Evolutionary conservation across 306 rosid genomes (phyloP), one percentile per base, ranked within the genome.

Genomic region (Pyrus communis): DNA sequence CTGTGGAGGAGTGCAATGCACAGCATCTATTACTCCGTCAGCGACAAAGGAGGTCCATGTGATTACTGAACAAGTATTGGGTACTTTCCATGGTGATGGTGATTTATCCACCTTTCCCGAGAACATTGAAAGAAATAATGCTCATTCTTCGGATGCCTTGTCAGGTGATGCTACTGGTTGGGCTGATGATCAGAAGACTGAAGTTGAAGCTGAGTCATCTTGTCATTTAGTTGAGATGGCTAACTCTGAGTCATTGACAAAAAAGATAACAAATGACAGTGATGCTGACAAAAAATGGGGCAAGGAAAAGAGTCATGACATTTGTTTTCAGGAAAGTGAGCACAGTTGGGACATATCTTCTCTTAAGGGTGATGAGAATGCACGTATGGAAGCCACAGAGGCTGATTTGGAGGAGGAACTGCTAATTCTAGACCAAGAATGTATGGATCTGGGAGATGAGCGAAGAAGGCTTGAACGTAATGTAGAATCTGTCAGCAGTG

Each of bases 381-480:
- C 85, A 63, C 78, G 80, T 63, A 77, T 73, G 22, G 87, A 76
- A 31, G 75, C 69, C 33, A 62, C 73, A 10, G 86, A 84, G 82
- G 84, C 71, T 80, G 71, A 67, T 78, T 77, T 92, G 86, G 90
- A 87, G 80, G 91, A 92, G 78, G 96, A 92, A 88, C 85, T 94
- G 75, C 79, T 70, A 63, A 69, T 84, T 78, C 91, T 94, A 60
- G 90, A 75, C 79, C 85, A 89, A 83, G 98, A 91, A 78, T 84
- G 84, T 80, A 27, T 73, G 81, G 84, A 75, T 80, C 82, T 94
- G 40, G 95, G 88, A 74, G 83, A 80, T 77, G 95, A 94, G 83
- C 98, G 83, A 86, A 89, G 87, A 82, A 87, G 82, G 88, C 87
- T 90, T 73, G 98, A 91, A 82, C 97, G 96, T 70, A 86, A 94